Percentiles rank a stretch among this genome's conserved stretches.
Evolutionary conservation across 306 rosid species (phyloP).

Genomic region (Pueraria montana): DNA sequence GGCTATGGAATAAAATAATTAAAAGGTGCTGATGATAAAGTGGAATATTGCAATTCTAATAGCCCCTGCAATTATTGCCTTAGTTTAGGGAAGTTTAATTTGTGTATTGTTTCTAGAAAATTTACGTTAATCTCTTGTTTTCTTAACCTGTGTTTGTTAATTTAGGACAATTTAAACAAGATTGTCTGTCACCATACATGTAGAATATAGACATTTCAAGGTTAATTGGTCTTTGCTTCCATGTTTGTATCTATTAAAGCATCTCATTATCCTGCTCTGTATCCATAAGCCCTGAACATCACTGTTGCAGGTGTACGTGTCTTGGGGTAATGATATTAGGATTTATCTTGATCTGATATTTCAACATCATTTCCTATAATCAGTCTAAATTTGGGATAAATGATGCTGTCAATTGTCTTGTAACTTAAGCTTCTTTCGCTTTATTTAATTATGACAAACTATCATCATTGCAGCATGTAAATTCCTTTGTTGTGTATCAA

Average conservation of each 20-base stretch:
- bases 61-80: slow-evolving; percentile 11
- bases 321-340: slow-evolving; percentile 1
- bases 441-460: slow-evolving; percentile 26
- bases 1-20: slow-evolving; percentile 24
- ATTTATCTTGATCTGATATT: slow-evolving; percentile 34
- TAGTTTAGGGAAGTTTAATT: slow-evolving; percentile 31
- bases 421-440: background rate
- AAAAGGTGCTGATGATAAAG: slow-evolving; percentile 29
- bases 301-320: background rate
- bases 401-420: background rate
- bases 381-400: slow-evolving; percentile 2
- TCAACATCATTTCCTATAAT: background rate
- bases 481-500: slow-evolving; percentile 26
- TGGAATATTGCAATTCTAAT: slow-evolving; percentile 7
- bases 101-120: slow-evolving; percentile 13
- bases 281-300: slow-evolving; percentile 18
- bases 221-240: slow-evolving; percentile 16
- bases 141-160: slow-evolving; percentile 23
- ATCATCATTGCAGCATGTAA: background rate
- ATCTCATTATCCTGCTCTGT: slow-evolving; percentile 16
- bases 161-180: slow-evolving; percentile 13
- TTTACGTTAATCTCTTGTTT: background rate
- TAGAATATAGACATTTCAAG: background rate
- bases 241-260: slow-evolving; percentile 12
- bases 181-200: background rate